phyloP scores from a whole-genome alignment of 805 yeast species.

The Saccharomycopsis babjevae region DNA sequence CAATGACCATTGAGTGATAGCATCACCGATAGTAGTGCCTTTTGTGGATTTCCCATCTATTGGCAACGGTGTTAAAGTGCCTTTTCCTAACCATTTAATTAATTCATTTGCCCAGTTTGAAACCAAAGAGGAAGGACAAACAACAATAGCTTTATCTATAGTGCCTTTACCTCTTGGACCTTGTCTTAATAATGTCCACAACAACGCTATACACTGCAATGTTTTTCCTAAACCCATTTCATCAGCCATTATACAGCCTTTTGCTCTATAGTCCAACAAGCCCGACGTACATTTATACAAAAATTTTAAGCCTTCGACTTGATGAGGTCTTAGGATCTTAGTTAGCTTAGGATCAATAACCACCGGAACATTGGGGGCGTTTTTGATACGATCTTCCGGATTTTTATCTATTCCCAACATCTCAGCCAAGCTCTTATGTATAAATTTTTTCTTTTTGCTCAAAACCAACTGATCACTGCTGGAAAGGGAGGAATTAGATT shows the following conservation, averaged over 20 bases:
- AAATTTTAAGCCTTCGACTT: conserved; percentile 89
- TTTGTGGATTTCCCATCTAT: conserved; percentile 84
- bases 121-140: conserved; percentile 90
- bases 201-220: conserved; percentile 67
- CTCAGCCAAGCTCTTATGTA: conserved; percentile 65
- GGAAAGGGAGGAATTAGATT: conserved; percentile 22
- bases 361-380: conserved; percentile 82
- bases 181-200: conserved; percentile 81
- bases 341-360: conserved; percentile 87
- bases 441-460: conserved; percentile 26
- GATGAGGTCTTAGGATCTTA: conserved; percentile 87
- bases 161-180: conserved; percentile 75
- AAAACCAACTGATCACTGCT: conserved; percentile 5
- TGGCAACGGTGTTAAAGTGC: conserved; percentile 79
- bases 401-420: conserved; percentile 59
- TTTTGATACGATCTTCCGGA: conserved; percentile 38
- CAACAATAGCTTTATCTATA: conserved; percentile 83
- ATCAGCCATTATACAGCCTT: conserved; percentile 97
- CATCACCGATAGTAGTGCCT: conserved; percentile 53
- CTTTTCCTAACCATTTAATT: conserved; percentile 90
- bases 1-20: conserved; percentile 73
- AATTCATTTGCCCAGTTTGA: conserved; percentile 97
- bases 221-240: conserved; percentile 96
- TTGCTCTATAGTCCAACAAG: conserved; percentile 66
- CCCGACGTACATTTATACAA: conserved; percentile 88